phyloP scores from a whole-genome alignment of 257 asterid species.

The Solanum sitiens region DNA sequence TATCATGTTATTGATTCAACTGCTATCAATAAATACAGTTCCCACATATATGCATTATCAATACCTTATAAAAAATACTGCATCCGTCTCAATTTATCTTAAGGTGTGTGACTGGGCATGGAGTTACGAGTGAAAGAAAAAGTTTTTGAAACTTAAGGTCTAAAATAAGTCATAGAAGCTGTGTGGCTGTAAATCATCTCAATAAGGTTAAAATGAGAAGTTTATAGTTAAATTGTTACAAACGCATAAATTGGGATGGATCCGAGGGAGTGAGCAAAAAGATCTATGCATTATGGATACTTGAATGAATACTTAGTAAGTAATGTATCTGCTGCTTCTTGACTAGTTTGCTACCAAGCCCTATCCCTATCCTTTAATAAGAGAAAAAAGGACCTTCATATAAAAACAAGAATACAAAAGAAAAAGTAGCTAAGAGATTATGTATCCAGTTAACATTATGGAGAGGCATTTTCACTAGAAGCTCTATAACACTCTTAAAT shows the following conservation, averaged over 20 bases:
- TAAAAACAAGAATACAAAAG: background rate
- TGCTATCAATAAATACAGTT: background rate
- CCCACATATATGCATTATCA: background rate
- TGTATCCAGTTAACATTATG: background rate
- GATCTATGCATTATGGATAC: background rate
- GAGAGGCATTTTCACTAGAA: background rate
- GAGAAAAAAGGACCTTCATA: background rate
- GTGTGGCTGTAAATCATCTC: background rate
- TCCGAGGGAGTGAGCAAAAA: background rate
- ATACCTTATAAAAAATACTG: background rate
- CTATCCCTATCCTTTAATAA: background rate
- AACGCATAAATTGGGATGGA: background rate
- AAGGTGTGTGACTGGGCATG: background rate
- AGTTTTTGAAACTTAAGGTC: background rate
- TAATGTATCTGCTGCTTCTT: background rate
- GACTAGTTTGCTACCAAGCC: background rate
- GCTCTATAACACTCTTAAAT: background rate
- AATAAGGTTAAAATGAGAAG: background rate
- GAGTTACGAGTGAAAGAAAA: background rate
- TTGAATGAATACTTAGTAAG: background rate
- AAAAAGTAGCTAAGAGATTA: background rate
- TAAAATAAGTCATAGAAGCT: background rate
- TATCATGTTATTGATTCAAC: background rate
- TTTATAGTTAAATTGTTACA: background rate
- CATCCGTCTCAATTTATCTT: background rate